Conservation (phyloP, 495 filamentous ascomycete species). For the Talaromyces liani region DNA sequence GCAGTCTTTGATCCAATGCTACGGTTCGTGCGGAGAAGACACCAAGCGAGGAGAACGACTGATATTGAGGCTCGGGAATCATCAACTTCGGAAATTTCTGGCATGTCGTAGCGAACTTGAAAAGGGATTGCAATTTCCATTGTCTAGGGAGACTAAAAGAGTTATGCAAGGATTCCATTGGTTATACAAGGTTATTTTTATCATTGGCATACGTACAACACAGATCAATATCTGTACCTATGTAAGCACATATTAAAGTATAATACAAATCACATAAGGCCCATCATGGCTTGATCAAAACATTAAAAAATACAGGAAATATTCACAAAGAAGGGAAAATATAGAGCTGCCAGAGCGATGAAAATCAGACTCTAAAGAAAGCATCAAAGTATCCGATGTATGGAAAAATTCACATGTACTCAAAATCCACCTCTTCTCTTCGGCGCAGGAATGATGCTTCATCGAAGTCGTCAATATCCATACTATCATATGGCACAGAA, state of each 20-base stretch:
- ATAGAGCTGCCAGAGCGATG: slow-evolving; percentile 13
- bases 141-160: too few species aligned
- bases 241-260: background rate
- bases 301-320: background rate
- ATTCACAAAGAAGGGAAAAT: slow-evolving; percentile 4
- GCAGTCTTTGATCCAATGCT: background rate
- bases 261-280: background rate
- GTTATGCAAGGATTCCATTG: too few species aligned
- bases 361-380: background rate
- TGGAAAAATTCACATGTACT: slow-evolving; percentile 13
- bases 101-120: too few species aligned
- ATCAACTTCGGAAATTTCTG: too few species aligned
- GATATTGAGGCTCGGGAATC: background rate
- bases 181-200: background rate
- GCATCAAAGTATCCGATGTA: slow-evolving; percentile 2
- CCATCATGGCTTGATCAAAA: background rate
- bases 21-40: background rate
- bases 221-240: background rate
- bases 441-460: slow-evolving; percentile 35
- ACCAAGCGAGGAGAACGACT: background rate
- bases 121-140: too few species aligned
- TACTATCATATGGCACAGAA: slow-evolving; percentile 22
- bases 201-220: background rate
- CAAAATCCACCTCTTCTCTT: slow-evolving; percentile 37
- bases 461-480: slow-evolving; percentile 36